phyloP scores from a whole-genome alignment of 2,329 filamentous ascomycete genomes.

The Diaporthe destruens region DNA sequence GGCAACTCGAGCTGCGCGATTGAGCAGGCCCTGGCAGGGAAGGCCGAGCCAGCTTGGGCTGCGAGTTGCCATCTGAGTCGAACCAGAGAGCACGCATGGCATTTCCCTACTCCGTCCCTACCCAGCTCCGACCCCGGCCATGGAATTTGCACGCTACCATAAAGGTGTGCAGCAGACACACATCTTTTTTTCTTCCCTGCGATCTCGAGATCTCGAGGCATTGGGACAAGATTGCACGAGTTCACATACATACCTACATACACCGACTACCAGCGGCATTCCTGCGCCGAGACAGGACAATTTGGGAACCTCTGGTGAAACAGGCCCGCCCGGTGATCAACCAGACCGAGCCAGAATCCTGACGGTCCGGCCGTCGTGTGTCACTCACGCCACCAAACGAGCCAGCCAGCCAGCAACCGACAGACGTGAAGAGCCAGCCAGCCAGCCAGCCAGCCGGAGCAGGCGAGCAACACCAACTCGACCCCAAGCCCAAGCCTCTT shows the following conservation, averaged over 20 bases:
- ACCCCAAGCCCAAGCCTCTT: no score
- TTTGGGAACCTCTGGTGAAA: constrained; percentile 32
- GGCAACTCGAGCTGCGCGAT: constrained; percentile 21
- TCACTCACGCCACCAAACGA: constrained; percentile 25
- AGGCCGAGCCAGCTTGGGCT: constrained; percentile 10
- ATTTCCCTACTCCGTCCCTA: background rate
- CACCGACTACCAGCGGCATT: no score
- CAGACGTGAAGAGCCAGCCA: constrained; percentile 9
- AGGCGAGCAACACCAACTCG: constrained; percentile 18
- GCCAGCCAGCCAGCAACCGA: constrained; percentile 14
- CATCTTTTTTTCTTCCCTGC: background rate
- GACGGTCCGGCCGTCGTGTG: constrained; percentile 8
- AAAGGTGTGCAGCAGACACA: constrained; percentile 23
- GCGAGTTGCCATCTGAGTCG: no score
- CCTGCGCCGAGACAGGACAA: constrained; percentile 34
- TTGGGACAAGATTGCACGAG: background rate
- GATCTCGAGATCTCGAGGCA: background rate
- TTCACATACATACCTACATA: constrained; percentile 15
- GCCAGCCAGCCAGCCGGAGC: no score
- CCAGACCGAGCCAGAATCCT: constrained; percentile 16
- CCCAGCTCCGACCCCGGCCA: constrained; percentile 24
- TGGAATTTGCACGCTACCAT: constrained; percentile 32
- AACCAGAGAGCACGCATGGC: constrained; percentile 12
- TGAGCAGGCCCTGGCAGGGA: background rate
- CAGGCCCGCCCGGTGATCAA: constrained; percentile 15